Percentiles rank a stretch among this genome's conserved stretches.
These are phyloP conservation scores for Populus hybrid DNA, from an alignment of 441 rosid genomes.

Conservation along the genomic window DNA sequence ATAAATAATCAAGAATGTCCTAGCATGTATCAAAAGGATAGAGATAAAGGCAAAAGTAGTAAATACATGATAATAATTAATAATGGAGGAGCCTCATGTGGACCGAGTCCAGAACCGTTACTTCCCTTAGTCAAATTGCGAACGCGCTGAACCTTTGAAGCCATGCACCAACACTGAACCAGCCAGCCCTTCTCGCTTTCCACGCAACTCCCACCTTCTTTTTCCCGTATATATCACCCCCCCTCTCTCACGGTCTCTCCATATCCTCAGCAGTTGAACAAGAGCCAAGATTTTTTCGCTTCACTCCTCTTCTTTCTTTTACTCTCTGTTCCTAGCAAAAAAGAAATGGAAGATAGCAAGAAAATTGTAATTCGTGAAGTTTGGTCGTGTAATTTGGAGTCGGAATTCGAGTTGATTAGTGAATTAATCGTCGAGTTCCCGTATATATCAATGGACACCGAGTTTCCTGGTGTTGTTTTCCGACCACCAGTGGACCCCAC, in stretches of 20 bases:
- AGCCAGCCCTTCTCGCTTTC: constrained; percentile 12
- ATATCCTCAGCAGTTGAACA: neutral
- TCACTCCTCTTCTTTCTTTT: neutral
- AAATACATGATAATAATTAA: neutral
- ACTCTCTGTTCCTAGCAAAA: neutral
- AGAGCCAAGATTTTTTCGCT: neutral
- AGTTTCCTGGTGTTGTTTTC: constrained; percentile 75
- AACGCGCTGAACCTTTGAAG: constrained; percentile 24
- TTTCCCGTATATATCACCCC: neutral
- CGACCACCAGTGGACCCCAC: constrained; percentile 28
- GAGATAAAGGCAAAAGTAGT: neutral
- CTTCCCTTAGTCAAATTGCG: constrained; percentile 2
- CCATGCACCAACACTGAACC: neutral
- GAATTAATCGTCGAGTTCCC: constrained; percentile 55
- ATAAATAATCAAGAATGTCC: neutral
- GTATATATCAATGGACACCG: constrained; percentile 85
- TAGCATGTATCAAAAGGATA: too few relatives aligned
- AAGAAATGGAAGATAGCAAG: constrained; percentile 11
- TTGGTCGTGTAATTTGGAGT: constrained; percentile 66
- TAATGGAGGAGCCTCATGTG: neutral
- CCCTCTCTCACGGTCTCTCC: neutral
- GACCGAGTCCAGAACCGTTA: neutral
- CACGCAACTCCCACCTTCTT: constrained; percentile 20
- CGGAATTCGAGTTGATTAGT: constrained; percentile 64
- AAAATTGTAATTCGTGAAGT: constrained; percentile 56